Evolutionary conservation across 768 basidiomycete species (phyloP), one percentile per base, ranked within the genome.

Genomic region (Gloeophyllum trabeum): DNA sequence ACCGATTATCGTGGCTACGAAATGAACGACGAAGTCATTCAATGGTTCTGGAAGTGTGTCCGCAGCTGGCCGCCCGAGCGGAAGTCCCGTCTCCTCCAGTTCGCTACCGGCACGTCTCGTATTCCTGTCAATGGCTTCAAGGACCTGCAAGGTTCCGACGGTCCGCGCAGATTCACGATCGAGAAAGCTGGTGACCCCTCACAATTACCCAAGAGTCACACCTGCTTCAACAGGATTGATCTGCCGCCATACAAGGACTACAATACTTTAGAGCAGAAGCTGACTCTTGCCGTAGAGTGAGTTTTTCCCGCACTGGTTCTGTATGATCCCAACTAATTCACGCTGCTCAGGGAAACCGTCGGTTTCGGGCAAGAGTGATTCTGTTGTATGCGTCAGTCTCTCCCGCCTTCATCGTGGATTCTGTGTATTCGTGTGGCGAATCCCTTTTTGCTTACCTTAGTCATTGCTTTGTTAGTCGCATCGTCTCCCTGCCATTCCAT

Each of bases 41-140:
- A 97, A 57, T 99, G 96, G 96, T 99, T 99, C 82, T 99, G 96
- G 96, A 91, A 97, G 66, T 92, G 90, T 54, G 89, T 99, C 35
- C 84, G 89, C 51, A 79, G 83, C 52, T 99, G 96, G 96, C 94
- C 96, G 7, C 81, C 94, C 1, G 96, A 99, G 68, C 83, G 93
- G 63, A 99, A 99, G 68, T 92, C 89, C 12, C 87, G 94, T 24
- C 63, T 97, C 40, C 67, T 98, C 42, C 94, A 98, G 61, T 99
- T 99, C 58, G 91, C 93, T 5, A 97, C 93, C 18, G 93, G 93
- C 18, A 97, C 93, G 7, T 93, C 90, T 10, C 84, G 94, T 48
- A 93, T 96, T 48, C 94, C 94, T 12, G 94, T 96, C 63, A 96
- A 94, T 54, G 96, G 96, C 0, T 98, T 98, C 75, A 97, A 96